Percentiles rank a stretch among this genome's conserved stretches.
Conservation (phyloP, 371 early-diverging fungal genomes). For the Blakeslea trispora region DNA sequence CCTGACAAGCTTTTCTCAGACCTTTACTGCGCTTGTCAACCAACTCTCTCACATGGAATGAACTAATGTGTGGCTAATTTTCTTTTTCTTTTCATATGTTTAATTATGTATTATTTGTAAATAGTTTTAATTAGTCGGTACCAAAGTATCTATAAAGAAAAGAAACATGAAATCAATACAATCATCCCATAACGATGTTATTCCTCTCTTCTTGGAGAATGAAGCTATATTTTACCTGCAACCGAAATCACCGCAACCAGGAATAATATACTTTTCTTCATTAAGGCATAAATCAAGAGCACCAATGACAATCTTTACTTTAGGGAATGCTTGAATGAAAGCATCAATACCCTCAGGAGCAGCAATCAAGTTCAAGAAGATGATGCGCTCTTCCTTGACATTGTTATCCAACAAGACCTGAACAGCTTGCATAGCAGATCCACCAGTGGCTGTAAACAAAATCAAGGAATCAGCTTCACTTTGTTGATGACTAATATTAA, state of each 20-base stretch:
- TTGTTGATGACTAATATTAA: neutral
- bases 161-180: neutral
- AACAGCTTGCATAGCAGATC: conserved; percentile 89
- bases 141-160: conserved; percentile 47
- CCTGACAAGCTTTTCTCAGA: conserved; percentile 33
- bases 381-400: conserved; percentile 83
- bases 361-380: conserved; percentile 83
- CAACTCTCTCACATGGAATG: conserved; percentile 32
- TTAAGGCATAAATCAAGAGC: conserved; percentile 86
- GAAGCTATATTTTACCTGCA: conserved; percentile 45
- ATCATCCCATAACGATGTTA: too few species aligned
- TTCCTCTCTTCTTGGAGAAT: neutral
- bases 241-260: conserved; percentile 95
- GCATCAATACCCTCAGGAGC: conserved; percentile 82
- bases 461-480: neutral
- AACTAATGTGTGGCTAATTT: conserved; percentile 29
- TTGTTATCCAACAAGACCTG: conserved; percentile 84
- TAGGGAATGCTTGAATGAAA: conserved; percentile 74
- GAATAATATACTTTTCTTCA: conserved; percentile 84
- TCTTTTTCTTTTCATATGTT: too few species aligned
- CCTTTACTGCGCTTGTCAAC: conserved; percentile 24
- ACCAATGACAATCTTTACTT: conserved; percentile 84
- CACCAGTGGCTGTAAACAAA: conserved; percentile 80
- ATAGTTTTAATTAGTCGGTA: too few species aligned
- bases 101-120: too few species aligned